These are phyloP conservation scores for Limonium bicolor DNA, from an alignment of 148 eudicot species.

Conservation along the genomic window DNA sequence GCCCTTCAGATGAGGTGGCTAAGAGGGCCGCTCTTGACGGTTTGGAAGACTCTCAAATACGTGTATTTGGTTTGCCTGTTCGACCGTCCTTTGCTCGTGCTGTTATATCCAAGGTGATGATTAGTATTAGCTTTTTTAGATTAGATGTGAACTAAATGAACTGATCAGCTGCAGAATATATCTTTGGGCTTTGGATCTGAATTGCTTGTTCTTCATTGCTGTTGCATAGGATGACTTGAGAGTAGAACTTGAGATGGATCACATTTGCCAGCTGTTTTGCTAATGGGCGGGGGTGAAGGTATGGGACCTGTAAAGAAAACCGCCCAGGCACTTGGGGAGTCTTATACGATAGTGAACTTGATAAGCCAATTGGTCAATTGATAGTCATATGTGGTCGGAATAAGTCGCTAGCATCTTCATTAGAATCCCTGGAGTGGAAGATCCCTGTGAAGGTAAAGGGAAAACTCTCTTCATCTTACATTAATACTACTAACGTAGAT, in stretches of 20 bases:
- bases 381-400: constrained; percentile 85
- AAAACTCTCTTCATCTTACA: too few species aligned
- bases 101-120: constrained; percentile 55
- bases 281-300: constrained; percentile 99
- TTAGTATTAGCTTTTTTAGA: not conserved
- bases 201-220: not conserved
- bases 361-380: constrained; percentile 78
- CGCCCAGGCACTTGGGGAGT: constrained; percentile 66
- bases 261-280: constrained; percentile 60
- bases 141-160: not conserved
- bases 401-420: constrained; percentile 37
- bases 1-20: constrained; percentile 93
- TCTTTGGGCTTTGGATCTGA: not conserved
- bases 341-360: constrained; percentile 35
- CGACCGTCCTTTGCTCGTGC: constrained; percentile 84
- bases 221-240: constrained; percentile 50
- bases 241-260: constrained; percentile 74
- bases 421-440: constrained; percentile 71
- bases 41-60: constrained; percentile 63
- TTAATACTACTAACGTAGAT: not conserved
- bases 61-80: constrained; percentile 88
- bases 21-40: constrained; percentile 74
- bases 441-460: constrained; percentile 95
- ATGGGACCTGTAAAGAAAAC: constrained; percentile 96
- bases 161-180: too few species aligned